Percentiles rank a stretch among this genome's conserved stretches.
Conservation (phyloP, 257 asterid genomes). For the Solanum stenotomum region DNA sequence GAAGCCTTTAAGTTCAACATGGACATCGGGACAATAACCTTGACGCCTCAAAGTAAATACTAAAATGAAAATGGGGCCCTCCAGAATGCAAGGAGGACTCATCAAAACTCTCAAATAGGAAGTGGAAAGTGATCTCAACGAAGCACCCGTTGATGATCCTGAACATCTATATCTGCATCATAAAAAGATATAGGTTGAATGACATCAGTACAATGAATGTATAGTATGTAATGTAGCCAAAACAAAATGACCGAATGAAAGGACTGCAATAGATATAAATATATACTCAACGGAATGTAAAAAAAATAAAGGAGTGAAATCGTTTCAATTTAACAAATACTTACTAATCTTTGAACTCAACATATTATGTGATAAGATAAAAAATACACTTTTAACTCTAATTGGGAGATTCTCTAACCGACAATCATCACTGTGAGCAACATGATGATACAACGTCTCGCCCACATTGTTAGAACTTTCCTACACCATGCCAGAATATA, state of each 20-base stretch:
- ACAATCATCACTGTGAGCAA: neutral
- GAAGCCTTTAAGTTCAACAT: neutral
- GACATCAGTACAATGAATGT: neutral
- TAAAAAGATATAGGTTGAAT: neutral
- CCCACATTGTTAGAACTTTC: too few relatives aligned
- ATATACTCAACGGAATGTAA: neutral
- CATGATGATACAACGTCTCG: neutral
- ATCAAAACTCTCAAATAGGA: too few relatives aligned
- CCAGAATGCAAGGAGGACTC: neutral
- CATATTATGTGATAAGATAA: neutral
- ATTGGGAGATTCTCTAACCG: neutral
- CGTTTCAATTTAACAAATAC: neutral
- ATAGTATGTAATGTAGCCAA: too few relatives aligned
- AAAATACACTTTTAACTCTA: neutral
- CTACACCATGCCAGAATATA: neutral
- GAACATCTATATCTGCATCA: neutral
- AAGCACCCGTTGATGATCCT: too few relatives aligned
- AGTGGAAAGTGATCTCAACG: neutral
- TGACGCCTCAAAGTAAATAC: neutral
- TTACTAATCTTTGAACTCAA: neutral
- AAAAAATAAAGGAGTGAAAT: neutral
- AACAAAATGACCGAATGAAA: too few relatives aligned
- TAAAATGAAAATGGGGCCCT: neutral
- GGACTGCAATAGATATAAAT: too few relatives aligned
- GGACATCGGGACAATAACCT: neutral